Evolutionary conservation across 768 basidiomycete genomes (phyloP), one percentile per base, ranked within the genome.

Genomic region (Inosperma sp.): DNA sequence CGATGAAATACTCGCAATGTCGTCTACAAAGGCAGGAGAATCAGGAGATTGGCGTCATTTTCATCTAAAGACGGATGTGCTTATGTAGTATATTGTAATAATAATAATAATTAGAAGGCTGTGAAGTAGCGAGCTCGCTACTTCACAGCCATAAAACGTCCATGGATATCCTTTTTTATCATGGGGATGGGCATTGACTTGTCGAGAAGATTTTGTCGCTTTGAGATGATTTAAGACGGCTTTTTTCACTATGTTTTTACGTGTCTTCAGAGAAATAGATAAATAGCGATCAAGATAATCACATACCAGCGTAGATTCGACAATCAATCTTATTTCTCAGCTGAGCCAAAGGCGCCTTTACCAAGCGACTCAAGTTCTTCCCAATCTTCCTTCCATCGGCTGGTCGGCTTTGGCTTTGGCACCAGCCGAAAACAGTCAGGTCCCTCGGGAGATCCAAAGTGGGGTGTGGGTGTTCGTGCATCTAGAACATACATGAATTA

Each of bases 201-300:
- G 93, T 4, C 94, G 78, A 63, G n/a, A 91, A 89, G 51, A 96
- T 93, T 68, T 86, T 93, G 62, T 93, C 91, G 55, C 82, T 89
- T 58, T 92, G 86, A 49, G 76, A 75, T 0, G 82, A 82, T 34
- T 83, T 82, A 14, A 95, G 75, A 37, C 84, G 83, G 96, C 83
- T 67, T 95, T 94, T 76, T 97, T 93, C 47, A 93, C 89, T 86
- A n/a, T n/a, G n/a, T n/a, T n/a, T n/a, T n/a, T n/a, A n/a, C n/a
- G n/a, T n/a, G n/a, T n/a, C n/a, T n/a, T n/a, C n/a, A n/a, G n/a
- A n/a, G n/a, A n/a, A n/a, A n/a, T n/a, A n/a, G n/a, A n/a, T n/a
- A n/a, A n/a, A n/a, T n/a, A n/a, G n/a, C n/a, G n/a, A n/a, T n/a
- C n/a, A n/a, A n/a, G n/a, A n/a, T n/a, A n/a, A n/a, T n/a, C 19